A percentile compares a stretch with the other conserved stretches of the same genome.
Evolutionary conservation across 257 asterid genomes (phyloP).

Genomic region (Rehmannia glutinosa): DNA sequence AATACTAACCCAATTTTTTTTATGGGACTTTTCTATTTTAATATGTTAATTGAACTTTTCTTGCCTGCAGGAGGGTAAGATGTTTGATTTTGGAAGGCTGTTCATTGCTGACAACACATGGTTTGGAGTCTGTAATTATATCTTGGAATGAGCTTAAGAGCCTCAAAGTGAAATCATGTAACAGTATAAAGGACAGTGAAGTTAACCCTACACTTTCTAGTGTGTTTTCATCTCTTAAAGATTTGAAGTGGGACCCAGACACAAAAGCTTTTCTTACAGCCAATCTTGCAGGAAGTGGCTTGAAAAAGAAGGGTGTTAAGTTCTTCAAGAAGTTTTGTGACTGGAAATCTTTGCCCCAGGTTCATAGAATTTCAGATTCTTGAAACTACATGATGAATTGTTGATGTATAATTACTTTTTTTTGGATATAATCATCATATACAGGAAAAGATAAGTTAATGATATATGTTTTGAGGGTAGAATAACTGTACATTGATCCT

Average conservation of each 20-base stretch:
- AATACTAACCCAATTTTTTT: too few relatives aligned
- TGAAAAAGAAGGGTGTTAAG: slow-evolving; percentile 55
- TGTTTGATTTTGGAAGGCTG: slow-evolving; percentile 60
- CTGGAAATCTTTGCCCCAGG: slow-evolving; percentile 64
- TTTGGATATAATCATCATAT: too few relatives aligned
- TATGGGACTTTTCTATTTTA: not conserved
- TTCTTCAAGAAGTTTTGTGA: too few relatives aligned
- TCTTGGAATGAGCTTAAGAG: slow-evolving; percentile 56
- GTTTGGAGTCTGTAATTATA: slow-evolving; percentile 53
- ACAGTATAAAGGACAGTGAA: slow-evolving; percentile 58
- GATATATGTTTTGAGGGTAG: too few relatives aligned
- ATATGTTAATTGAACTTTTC: not conserved
- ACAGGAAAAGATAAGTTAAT: too few relatives aligned
- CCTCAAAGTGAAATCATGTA: slow-evolving; percentile 58
- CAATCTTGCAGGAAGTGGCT: slow-evolving; percentile 50
- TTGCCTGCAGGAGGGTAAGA: slow-evolving; percentile 44
- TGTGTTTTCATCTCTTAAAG: slow-evolving; percentile 46
- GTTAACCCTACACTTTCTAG: slow-evolving; percentile 39
- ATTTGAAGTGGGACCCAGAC: slow-evolving; percentile 69
- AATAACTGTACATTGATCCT: too few relatives aligned
- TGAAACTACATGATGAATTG: not conserved
- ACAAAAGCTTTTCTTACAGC: slow-evolving; percentile 43
- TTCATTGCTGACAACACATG: slow-evolving; percentile 52
- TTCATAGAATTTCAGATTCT: slow-evolving; percentile 23
- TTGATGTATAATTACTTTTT: too few relatives aligned